Evolutionary conservation across 2,329 filamentous ascomycete genomes (phyloP).

Genomic region (Colletotrichum graminicola): DNA sequence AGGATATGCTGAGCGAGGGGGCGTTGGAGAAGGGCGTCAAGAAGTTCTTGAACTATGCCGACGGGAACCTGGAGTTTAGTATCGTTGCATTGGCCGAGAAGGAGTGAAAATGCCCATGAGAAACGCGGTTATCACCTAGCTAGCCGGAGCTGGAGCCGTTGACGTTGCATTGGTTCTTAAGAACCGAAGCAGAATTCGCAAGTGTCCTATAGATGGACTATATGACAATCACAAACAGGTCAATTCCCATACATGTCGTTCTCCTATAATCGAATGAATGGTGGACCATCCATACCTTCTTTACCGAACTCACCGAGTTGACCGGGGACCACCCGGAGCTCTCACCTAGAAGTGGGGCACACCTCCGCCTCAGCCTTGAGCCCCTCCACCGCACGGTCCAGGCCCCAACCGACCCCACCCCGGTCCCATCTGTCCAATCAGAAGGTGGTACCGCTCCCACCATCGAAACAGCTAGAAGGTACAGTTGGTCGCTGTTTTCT

Average conservation of each 20-base stretch:
- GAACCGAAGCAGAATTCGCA: background rate
- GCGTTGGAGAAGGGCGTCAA: constrained; percentile 73
- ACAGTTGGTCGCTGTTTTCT: constrained; percentile 46
- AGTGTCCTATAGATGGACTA: background rate
- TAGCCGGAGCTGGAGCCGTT: no score
- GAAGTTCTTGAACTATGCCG: constrained; percentile 55
- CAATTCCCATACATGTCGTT: no score
- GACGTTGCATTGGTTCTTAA: background rate
- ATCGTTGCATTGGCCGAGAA: constrained; percentile 52
- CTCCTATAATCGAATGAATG: no score
- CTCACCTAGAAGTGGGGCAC: constrained; percentile 1
- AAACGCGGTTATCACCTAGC: no score
- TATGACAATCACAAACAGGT: no score
- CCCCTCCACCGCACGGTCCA: constrained; percentile 40
- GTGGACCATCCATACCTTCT: no score
- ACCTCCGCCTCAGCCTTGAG: constrained; percentile 42
- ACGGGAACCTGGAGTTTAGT: constrained; percentile 55
- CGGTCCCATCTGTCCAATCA: constrained; percentile 50
- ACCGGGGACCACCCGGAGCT: background rate
- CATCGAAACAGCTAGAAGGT: constrained; percentile 61
- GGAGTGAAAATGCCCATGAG: background rate
- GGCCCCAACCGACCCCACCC: constrained; percentile 41
- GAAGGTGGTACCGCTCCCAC: constrained; percentile 43
- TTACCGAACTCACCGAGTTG: background rate
- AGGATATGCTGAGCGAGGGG: constrained; percentile 74